Percentiles rank a stretch among this genome's conserved stretches.
Evolutionary conservation across 176 grass and related monocot species (phyloP).

Genomic region (bread wheat (Triticum aestivum)): IWGSC_CS_RefSeq_v2.1 NC_057811.1:486677651-486678150

Average conservation of each 20-base stretch:
- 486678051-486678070: too few relatives aligned
- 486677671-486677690: neutral
- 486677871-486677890: neutral
- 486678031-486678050: too few relatives aligned
- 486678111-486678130: neutral
- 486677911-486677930: neutral
- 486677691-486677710: neutral
- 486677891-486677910: neutral
- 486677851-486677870: neutral
- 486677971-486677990: neutral
- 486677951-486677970: neutral
- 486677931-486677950: neutral
- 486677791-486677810: too few relatives aligned
- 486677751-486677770: neutral
- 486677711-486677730: neutral
- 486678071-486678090: too few relatives aligned
- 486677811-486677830: too few relatives aligned
- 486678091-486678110: too few relatives aligned
- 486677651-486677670: neutral
- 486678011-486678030: too few relatives aligned
- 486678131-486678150: neutral
- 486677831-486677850: too few relatives aligned
- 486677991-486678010: too few relatives aligned
- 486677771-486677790: neutral
- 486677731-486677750: neutral